A percentile compares a stretch with the other conserved stretches of the same genome.
These are phyloP conservation scores for Oryza meyeriana DNA, from an alignment of 176 grass and related monocot genomes.

Conservation along the genomic window DNA sequence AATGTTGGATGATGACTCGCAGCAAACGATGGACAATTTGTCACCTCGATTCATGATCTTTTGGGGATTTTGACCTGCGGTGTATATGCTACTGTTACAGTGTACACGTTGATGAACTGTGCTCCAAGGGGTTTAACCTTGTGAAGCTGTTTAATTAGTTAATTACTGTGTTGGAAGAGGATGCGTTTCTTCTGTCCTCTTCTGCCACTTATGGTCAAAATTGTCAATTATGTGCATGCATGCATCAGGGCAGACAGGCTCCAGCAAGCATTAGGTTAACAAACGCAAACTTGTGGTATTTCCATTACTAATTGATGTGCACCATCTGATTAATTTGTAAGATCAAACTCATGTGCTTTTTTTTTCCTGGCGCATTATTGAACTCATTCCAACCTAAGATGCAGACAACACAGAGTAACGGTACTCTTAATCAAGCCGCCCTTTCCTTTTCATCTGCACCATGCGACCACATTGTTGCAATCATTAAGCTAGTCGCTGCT, in stretches of 20 bases:
- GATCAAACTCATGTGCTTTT: neutral
- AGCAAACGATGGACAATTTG: constrained; percentile 7
- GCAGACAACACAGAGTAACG: neutral
- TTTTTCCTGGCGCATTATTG: neutral
- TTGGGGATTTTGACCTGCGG: neutral
- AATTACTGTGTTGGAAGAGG: neutral
- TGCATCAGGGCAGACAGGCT: neutral
- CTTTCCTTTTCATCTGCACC: neutral
- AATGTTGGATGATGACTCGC: neutral
- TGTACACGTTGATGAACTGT: constrained; percentile 26
- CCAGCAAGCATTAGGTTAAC: constrained; percentile 19
- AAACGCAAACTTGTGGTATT: neutral
- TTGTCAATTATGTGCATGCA: neutral
- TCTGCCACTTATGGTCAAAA: neutral
- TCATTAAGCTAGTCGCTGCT: neutral
- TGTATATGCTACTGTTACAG: constrained; percentile 13
- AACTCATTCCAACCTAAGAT: neutral
- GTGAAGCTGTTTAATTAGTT: constrained; percentile 30
- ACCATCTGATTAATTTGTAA: neutral
- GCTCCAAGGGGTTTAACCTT: constrained; percentile 38
- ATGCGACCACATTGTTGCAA: neutral
- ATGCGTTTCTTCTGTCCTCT: neutral
- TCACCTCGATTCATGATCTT: neutral
- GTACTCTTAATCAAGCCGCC: neutral
- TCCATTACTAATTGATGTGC: neutral